A percentile compares a stretch with the other conserved stretches of the same genome.
Conservation (phyloP, 2,329 filamentous ascomycete genomes). For the Colletotrichum brevisporum region DNA sequence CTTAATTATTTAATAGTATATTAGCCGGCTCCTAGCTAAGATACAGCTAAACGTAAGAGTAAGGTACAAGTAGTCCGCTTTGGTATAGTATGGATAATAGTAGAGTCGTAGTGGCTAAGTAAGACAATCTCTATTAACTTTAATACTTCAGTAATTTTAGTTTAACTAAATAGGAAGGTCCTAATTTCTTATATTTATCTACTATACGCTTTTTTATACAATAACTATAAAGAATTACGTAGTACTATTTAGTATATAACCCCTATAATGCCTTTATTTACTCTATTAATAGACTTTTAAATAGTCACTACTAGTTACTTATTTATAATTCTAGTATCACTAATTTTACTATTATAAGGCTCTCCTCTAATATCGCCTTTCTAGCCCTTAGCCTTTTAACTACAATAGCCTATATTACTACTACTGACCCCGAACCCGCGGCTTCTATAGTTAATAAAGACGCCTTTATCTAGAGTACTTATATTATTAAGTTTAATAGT, state of each 20-base stretch:
- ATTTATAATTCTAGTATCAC: slow-evolving; percentile 20
- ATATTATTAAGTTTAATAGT: slow-evolving; percentile 46
- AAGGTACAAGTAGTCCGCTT: slow-evolving; percentile 15
- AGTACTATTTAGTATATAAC: slow-evolving; percentile 4
- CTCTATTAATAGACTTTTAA: background rate
- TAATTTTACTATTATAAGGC: slow-evolving; percentile 28
- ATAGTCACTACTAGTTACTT: slow-evolving; percentile 13
- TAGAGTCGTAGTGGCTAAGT: slow-evolving; percentile 10
- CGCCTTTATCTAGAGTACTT: slow-evolving; percentile 43
- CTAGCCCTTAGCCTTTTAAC: slow-evolving; percentile 17
- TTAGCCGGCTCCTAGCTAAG: background rate
- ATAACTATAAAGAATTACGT: background rate
- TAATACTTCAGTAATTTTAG: slow-evolving; percentile 9
- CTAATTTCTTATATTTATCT: slow-evolving; percentile 32
- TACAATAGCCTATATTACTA: slow-evolving; percentile 4
- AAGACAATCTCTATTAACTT: slow-evolving; percentile 2
- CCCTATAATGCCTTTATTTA: background rate
- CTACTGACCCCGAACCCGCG: background rate
- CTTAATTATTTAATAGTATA: too few species aligned
- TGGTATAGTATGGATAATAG: slow-evolving; percentile 9
- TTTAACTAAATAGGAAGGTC: slow-evolving; percentile 26
- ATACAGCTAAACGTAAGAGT: background rate
- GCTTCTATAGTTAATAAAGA: slow-evolving; percentile 7
- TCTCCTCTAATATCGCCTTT: slow-evolving; percentile 16
- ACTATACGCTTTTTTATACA: background rate